Base-by-base conservation (phyloP, 2,329 filamentous ascomycete species). In the Raffaelea arxii region DNA sequence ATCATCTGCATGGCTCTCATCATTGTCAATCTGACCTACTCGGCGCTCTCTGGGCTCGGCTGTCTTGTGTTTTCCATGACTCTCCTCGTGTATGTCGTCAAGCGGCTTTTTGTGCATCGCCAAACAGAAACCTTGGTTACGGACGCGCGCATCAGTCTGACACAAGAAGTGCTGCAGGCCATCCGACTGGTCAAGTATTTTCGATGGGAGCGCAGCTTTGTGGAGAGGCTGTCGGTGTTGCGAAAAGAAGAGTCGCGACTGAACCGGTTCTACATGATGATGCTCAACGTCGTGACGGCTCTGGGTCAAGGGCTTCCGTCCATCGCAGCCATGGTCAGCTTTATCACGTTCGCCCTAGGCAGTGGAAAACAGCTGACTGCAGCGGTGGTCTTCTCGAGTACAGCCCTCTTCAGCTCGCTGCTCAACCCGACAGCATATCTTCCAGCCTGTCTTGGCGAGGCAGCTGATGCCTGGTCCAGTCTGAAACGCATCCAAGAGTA, bases 131-230 rank as follows among this genome's bases (percentile, higher is more conserved):
- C 96, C 72, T 90, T 88, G 58, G 78, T 96, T 49, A 97, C 91
- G 2, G 91, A 97, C 60, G 86, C 94, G 65, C 80, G 91, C 52
- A 90, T 97, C 7, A 85, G 85, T 44, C 69, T 97, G 27, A 96
- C 89, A 0, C 90, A 96, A 60, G 91, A 97, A 60, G 94, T 97
- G 44, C 60, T 97, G 14, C 84, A 89, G 55, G 86, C 88, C 0
- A 89, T 96, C 22, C 79, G 90, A 22, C 96, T 97, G 58, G 91
- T 97, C 65, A 97, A 97, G 63, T 96, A 80, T 63, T 97, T 96
- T 60, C 90, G 89, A 6, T 97, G 91, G 91, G 91, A 97, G 61
- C 82, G 77, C 48, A 84, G 86, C 30, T 96, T 97, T 58, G 68
- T 96, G 12, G 73, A 80, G 43, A 80, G 89, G 12, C 73, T 96